Evolutionary conservation across 495 filamentous ascomycete species (phyloP), one percentile per base, ranked within the genome.

Genomic region (Mycothermus thermophilus): DNA sequence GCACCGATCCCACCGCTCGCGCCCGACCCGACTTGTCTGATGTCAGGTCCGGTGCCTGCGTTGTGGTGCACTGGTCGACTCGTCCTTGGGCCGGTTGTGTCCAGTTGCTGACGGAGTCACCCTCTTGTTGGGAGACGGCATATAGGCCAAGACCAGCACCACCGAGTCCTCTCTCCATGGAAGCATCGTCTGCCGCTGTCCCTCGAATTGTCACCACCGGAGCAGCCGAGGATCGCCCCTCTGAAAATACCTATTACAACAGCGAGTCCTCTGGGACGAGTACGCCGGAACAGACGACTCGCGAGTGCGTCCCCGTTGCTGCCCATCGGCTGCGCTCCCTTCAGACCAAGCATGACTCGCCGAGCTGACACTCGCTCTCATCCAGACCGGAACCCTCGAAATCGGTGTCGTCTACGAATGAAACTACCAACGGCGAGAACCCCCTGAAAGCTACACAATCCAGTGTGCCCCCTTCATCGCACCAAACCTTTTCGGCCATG

Each of bases 91-190:
- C 41, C 49, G 53, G 47, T 41, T 32, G 53, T 59, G 48, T 41
- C 55, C 51, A 53, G 47, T 37, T 54, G 47, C 52, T 58, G 47
- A 58, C 37, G 47, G 42, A 49, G 47, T 47, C 37, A 34, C 38
- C 42, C 44, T 36, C 23, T 32, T 37, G 25, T 26, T 28, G 39
- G 30, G 43, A 66, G 63, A n/a, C n/a, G n/a, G n/a, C n/a, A 48
- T 58, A 50, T 31, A 54, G 45, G 40, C 55, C 52, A 45, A 50
- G 44, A 48, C 54, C 55, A 24, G 53, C 46, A 38, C 59, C 46
- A 38, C 59, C 60, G 32, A 66, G 59, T 46, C 61, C 63, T 34
- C 41, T 60, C 35, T 59, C 55, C 23, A 60, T 46, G 42, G 58
- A 44, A 26, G 50, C 47, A 28, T 45, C 50, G 35, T 58, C 55